phyloP scores from a whole-genome alignment of 2,329 filamentous ascomycete genomes.

The Ophiostoma australiae region DNA sequence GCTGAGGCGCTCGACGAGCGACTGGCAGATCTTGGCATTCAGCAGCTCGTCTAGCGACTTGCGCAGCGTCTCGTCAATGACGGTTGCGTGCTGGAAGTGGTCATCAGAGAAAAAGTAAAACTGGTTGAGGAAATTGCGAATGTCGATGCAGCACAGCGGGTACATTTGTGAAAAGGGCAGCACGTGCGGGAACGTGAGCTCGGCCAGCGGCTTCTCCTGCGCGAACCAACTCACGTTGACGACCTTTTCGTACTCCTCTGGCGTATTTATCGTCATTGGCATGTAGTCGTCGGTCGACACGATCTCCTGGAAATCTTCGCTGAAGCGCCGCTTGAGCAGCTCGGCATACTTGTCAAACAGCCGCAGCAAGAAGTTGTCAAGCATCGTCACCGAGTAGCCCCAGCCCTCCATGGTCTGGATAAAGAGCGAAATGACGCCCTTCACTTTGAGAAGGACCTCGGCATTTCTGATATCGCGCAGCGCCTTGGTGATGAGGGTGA shows the following conservation, averaged over 20 bases:
- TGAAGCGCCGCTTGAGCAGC: conserved; percentile 83
- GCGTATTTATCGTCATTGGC: conserved; percentile 93
- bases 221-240: conserved; percentile 95
- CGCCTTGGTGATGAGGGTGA: conserved; percentile 74
- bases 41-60: conserved; percentile 91
- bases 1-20: conserved; percentile 77
- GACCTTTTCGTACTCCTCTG: conserved; percentile 91
- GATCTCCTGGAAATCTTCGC: conserved; percentile 90
- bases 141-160: conserved; percentile 94
- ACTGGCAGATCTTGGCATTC: conserved; percentile 84
- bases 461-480: conserved; percentile 78
- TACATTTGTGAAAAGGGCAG: conserved; percentile 99
- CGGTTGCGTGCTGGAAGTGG: conserved; percentile 82
- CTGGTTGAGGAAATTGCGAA: conserved; percentile 94
- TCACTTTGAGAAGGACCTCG: conserved; percentile 87
- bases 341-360: conserved; percentile 94
- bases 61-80: conserved; percentile 87
- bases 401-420: conserved; percentile 99
- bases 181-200: conserved; percentile 87
- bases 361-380: conserved; percentile 80
- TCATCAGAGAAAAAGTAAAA: conserved; percentile 98
- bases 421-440: conserved; percentile 86
- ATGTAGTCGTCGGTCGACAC: conserved; percentile 97
- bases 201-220: conserved; percentile 69
- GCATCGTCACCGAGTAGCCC: conserved; percentile 75